Conservation (phyloP, 108 stramenopile species). For the Fragilariopsis cylindrus region DNA sequence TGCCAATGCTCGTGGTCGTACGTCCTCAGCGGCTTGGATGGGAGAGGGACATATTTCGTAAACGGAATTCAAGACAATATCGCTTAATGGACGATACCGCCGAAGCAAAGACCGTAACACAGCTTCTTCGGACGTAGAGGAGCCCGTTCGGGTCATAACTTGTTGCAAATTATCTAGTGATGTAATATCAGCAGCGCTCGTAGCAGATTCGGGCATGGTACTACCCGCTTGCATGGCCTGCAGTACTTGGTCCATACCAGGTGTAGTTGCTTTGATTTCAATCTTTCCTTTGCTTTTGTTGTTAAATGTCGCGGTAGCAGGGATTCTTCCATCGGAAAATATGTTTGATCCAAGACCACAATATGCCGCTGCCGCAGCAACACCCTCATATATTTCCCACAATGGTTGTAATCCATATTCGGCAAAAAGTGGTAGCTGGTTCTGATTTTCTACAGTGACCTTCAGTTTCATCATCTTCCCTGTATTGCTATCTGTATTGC, state of each 20-base stretch:
- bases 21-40: conserved; percentile 42
- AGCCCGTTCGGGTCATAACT: conserved; percentile 63
- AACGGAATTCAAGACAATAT: conserved; percentile 70
- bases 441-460: conserved; percentile 5
- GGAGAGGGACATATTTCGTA: conserved; percentile 81
- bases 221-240: conserved; percentile 50
- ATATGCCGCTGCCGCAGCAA: conserved; percentile 54
- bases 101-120: conserved; percentile 69
- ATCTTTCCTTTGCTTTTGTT: conserved; percentile 20
- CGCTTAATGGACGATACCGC: conserved; percentile 79
- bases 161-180: conserved; percentile 51
- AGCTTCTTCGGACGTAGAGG: conserved; percentile 63
- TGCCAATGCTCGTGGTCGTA: conserved; percentile 64
- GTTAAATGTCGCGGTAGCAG: conserved; percentile 2
- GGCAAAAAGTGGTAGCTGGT: conserved; percentile 67
- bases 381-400: conserved; percentile 82
- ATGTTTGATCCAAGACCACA: conserved; percentile 49
- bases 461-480: conserved; percentile 86
- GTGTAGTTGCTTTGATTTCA: conserved; percentile 67
- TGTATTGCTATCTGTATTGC: not conserved
- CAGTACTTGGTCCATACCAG: conserved; percentile 76
- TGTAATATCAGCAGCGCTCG: conserved; percentile 15
- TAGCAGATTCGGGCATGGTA: conserved; percentile 25
- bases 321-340: conserved; percentile 51
- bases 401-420: conserved; percentile 68